Base-by-base conservation (phyloP, 2,329 filamentous ascomycete species). In the Hymenoscyphus fraxineus region DNA sequence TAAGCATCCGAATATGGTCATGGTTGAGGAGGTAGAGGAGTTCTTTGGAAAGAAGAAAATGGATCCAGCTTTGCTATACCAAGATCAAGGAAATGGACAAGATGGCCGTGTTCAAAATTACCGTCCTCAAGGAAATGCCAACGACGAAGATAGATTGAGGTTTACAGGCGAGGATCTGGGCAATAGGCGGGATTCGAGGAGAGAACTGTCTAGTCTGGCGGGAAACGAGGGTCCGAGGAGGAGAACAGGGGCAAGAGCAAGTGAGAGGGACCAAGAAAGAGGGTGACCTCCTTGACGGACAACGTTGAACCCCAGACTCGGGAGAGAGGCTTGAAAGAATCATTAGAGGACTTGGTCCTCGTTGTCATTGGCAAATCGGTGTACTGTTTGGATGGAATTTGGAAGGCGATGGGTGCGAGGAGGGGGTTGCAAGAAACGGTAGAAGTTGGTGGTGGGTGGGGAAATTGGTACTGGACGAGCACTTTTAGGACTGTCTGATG, bases 1-100 rank as follows among this genome's bases (percentile, higher is more conserved):
- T 12, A 71, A 69, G 55, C 73, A 75, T 67, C 70, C 73, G 0
- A 74, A 75, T 65, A 68, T 71, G 55, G 68, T 68, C 27, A 70
- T 69, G 1, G 40, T 75, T 22, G 67, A 66, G 31, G 65, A 66
- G 47, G 66, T 72, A 5, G 65, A 71, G 55, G 59, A 68, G 6
- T 68, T 55, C 31, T 63, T 73, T 31, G 66, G 67, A 27, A 68
- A 72, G 39, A 69, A 70, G 55, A 65, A 71, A 31, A 58, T 65
- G 6, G 66, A 12, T 27, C 35, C 35, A 71, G 47, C 40, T 72
- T 27, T 59, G 65, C 6, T 57, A 64, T 10, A 63, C 66, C 39
- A 66, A 70, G 16, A 63, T 66, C 54, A 66, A 67, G 39, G 72
- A 68, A 57, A 51, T 71, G 57, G 71, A 3, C 32, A 27, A n/a